Base-by-base conservation (phyloP, 148 eudicot species). In the Tetragonia tetragonoides region DNA sequence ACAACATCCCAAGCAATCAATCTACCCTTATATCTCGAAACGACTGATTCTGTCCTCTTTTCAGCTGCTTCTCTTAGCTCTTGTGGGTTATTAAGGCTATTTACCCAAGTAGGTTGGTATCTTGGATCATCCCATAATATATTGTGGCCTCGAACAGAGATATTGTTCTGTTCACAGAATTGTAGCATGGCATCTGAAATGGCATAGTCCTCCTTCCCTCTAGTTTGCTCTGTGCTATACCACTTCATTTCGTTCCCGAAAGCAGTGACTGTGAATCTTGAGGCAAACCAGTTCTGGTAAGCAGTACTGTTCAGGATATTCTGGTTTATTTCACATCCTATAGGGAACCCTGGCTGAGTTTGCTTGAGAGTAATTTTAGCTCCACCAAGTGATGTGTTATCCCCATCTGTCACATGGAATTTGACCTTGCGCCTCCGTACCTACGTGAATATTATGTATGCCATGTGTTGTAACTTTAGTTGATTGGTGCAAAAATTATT, bases 1-100 rank as follows among this genome's bases (percentile, higher is more conserved):
- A 84, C 86, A n/a, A 92, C 97, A 85, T 92, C 97, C 97, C 97
- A 92, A 42, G 76, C 86, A 59, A 87, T 84, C 4, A 92, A 46
- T 46, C 80, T 82, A 11, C 90, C 92, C 10, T 82, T 77, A 46
- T 92, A 92, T 75, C 93, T 87, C 21, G 84, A 83, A 21, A 91
- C 88, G 5, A 89, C 88, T 1, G 93, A 88, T 23, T 79, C 66
- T 0, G 81, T 78, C 61, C 88, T 81, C 10, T 79, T 77, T 10
- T 78, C 69, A 34, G 84, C 81, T 14, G 81, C 82, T 10, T 69
- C 68, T 66, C 79, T 77, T 3, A 86, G 77, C 14, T 79, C 80
- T 28, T 79, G 77, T 24, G 73, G 79, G 44, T n/a, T 62, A 3
- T 82, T 75, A 39, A 78, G 75, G 70, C 10, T 51, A 28, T 67